Base-by-base conservation (phyloP, 2,329 filamentous ascomycete genomes). In the Cercospora beticola region DNA sequence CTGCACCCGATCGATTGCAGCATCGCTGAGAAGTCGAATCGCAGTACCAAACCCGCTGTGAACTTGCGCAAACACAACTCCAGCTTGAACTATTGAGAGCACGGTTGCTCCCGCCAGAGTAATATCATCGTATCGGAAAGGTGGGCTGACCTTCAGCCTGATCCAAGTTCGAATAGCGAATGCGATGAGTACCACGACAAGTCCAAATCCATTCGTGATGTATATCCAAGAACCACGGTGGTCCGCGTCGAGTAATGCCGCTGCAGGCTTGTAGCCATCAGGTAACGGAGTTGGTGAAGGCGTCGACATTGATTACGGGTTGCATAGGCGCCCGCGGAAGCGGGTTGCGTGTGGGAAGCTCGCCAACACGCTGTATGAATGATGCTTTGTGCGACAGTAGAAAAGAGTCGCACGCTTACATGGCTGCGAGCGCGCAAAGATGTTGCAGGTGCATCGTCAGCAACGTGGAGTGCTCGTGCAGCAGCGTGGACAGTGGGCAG, bases 221-320 rank as follows among this genome's bases (percentile, higher is more conserved):
- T 80, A 74, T 18, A 84, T 74, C 23, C 83, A 68, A 14, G 81
- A 82, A 52, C 79, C 77, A 65, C 82, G 80, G 69, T 84, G 68
- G 46, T 71, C 43, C 16, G 61, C 65, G 54, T 72, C 68, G 40
- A 71, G 40, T 7, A 33, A 36, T 14, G 68, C 46, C n/a, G 67
- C 36, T 28, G 70, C 69, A 43, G 66, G 36, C 52, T 46, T 68
- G 57, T 71, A 66, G 33, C 69, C 70, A 8, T 66, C 65, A 14
- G 71, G 70, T 8, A 65, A 33, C 6, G 40, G n/a, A 4, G 52
- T 40, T 9, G 52, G 18, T 18, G 62, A 26, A 46, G 62, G 49
- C 28, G 54, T 49, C 14, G 67, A 64, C 62, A 68, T 62, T 23
- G 33, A 54, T 18, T 30, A 49, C 43, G 23, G 54, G 23, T 16